These are phyloP conservation scores for Rachicladosporium sp. DNA, from an alignment of 2,329 filamentous ascomycete species.

Conservation along the genomic window DNA sequence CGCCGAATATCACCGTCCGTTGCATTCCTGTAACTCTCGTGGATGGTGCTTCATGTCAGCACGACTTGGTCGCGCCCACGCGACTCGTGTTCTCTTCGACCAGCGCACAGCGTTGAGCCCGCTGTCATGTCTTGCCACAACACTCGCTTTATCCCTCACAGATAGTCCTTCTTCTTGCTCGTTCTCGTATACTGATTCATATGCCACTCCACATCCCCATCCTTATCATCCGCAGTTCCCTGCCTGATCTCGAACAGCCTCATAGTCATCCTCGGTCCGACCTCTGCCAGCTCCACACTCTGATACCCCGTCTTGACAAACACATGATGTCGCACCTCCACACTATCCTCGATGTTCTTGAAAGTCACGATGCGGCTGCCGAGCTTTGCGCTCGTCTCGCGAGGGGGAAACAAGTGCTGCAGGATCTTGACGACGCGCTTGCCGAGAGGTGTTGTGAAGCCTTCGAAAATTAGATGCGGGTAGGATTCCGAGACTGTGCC, in stretches of 20 bases:
- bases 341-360: conserved; percentile 76
- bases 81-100: too few relatives aligned
- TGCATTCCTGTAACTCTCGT: too few relatives aligned
- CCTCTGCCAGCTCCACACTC: conserved; percentile 77
- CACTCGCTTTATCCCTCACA: conserved; percentile 40
- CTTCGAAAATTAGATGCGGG: conserved; percentile 90
- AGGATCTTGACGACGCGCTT: conserved; percentile 76
- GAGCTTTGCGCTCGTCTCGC: conserved; percentile 68
- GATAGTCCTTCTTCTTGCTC: conserved; percentile 86
- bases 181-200: conserved; percentile 92
- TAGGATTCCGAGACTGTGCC: conserved; percentile 89
- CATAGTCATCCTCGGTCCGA: conserved; percentile 96
- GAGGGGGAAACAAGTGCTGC: conserved; percentile 86
- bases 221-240: conserved; percentile 85
- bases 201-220: conserved; percentile 93
- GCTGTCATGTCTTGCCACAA: too few relatives aligned
- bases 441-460: conserved; percentile 72
- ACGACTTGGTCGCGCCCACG: too few relatives aligned
- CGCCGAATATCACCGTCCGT: too few relatives aligned
- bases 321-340: conserved; percentile 86
- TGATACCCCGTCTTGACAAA: conserved; percentile 89
- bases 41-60: too few relatives aligned
- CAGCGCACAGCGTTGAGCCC: too few relatives aligned
- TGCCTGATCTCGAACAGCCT: conserved; percentile 82
- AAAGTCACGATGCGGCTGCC: conserved; percentile 86